phyloP scores from a whole-genome alignment of 1,139 yeast species.

The Yamadazyma jaroonii region DNA sequence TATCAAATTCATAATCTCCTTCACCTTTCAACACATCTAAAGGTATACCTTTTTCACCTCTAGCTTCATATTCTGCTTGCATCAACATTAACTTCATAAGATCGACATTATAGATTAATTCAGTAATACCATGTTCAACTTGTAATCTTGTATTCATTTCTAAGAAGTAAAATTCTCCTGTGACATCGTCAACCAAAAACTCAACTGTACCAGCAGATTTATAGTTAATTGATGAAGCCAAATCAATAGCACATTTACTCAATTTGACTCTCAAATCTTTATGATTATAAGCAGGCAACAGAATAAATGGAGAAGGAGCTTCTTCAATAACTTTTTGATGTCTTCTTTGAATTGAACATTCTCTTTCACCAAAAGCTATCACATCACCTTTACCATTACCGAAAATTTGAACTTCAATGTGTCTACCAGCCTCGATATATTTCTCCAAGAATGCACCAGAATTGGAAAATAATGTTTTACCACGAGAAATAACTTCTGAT shows the following conservation, averaged over 20 bases:
- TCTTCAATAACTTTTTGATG: conserved; percentile 78
- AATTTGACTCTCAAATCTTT: conserved; percentile 16
- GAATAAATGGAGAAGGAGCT: conserved; percentile 38
- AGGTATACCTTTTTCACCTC: conserved; percentile 23
- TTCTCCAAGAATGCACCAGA: conserved; percentile 49
- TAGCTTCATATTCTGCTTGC: conserved; percentile 25
- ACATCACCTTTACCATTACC: conserved; percentile 95
- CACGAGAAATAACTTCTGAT: conserved; percentile 39
- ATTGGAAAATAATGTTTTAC: conserved; percentile 39
- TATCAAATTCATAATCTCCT: conserved; percentile 12
- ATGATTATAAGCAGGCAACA: conserved; percentile 12
- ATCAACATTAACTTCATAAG: conserved; percentile 27
- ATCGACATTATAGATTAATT: conserved; percentile 27
- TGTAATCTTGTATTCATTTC: conserved; percentile 34
- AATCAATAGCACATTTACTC: conserved; percentile 21
- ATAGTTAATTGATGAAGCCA: conserved; percentile 25
- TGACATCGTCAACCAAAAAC: conserved; percentile 26
- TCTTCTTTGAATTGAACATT: conserved; percentile 94
- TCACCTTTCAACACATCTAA: conserved; percentile 13
- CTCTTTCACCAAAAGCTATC: conserved; percentile 93
- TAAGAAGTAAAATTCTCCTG: conserved; percentile 25
- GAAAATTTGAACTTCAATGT: conserved; percentile 93
- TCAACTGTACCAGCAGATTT: conserved; percentile 36
- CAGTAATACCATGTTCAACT: conserved; percentile 35
- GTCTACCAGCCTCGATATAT: conserved; percentile 91